Evolutionary conservation across 2,329 filamentous ascomycete genomes (phyloP), one percentile per base, ranked within the genome.

Genomic region (Myrmaecium sp.): DNA sequence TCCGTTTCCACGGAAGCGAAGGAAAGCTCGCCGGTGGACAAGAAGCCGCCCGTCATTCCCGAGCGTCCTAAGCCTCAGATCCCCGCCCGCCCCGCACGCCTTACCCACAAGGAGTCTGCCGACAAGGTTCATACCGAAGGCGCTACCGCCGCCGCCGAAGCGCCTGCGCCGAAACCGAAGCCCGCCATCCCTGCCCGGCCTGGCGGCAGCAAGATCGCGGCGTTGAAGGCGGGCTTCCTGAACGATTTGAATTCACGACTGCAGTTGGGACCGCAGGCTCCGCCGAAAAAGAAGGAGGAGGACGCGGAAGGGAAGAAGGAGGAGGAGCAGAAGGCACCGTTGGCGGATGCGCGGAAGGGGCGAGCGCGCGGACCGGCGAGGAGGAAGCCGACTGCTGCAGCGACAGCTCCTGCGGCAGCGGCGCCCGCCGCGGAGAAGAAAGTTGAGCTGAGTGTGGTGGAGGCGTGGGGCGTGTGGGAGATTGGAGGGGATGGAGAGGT

Each of bases 191-290:
- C 89, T 7, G 67, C 74, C 9, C 71, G 82, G 23, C 80, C 83
- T 2, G 64, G 66, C 22, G 80, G 80, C 6, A 69, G 72, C 41
- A 95, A 95, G 58, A 91, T 98, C 47, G 82, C 84, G 10, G 78
- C 81, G 14, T 59, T 98, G 17, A 83, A 92, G 52, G 80, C 80
- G 19, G 82, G 80, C 3, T 95, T 98, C 51, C 72, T 98, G 65
- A 83, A 74, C 23, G 86, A 95, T 44, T 59, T 98, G 21, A 93
- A 95, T 52, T 84, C 82, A 41, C 77, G 83, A 25, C 61, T 98
- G 15, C 75, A 82, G 44, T 57, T 92, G 18, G 89, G 89, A 1
- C 86, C 84, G n/a, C 74, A 80, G 39, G 69, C 64, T 6, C 42
- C 43, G 23, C 68, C 73, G 2, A 84, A 82, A 58, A 74, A 79